Conservation (phyloP, 306 rosid genomes). For the Cucumis hystrix region DNA sequence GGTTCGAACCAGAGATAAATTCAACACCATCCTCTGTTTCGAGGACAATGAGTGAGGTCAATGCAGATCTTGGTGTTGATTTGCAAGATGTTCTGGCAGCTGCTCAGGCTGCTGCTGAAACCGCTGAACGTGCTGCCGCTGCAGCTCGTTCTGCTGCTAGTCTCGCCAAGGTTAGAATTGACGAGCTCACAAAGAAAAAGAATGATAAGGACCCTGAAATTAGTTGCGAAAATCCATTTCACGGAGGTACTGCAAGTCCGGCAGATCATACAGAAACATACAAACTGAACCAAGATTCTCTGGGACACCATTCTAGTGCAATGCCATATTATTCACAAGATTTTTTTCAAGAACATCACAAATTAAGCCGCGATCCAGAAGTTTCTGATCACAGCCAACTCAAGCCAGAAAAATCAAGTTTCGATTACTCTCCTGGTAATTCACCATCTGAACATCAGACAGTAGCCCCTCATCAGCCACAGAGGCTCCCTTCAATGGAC, state of each 20-base stretch:
- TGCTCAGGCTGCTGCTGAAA: conserved; percentile 87
- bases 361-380: conserved; percentile 20
- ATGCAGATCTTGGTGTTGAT: conserved; percentile 35
- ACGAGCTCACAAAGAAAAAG: conserved; percentile 51
- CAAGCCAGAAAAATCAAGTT: conserved; percentile 28
- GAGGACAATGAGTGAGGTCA: conserved; percentile 17
- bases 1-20: neutral
- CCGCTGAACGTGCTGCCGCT: conserved; percentile 84
- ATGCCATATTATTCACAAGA: conserved; percentile 9
- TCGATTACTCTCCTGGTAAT: conserved; percentile 22
- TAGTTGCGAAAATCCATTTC: conserved; percentile 52
- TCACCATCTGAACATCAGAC: conserved; percentile 18
- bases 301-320: conserved; percentile 15
- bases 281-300: conserved; percentile 12
- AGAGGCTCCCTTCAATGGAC: conserved; percentile 65
- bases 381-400: conserved; percentile 25
- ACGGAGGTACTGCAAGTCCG: conserved; percentile 15
- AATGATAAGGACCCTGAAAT: conserved; percentile 21
- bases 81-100: conserved; percentile 86
- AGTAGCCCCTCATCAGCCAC: conserved; percentile 34
- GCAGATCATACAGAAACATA: conserved; percentile 18
- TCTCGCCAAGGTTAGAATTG: conserved; percentile 65
- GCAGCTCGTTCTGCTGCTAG: conserved; percentile 89
- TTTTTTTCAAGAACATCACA: conserved; percentile 21
- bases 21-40: conserved; percentile 24